Evolutionary conservation across 305 asterid genomes (phyloP).

Genomic region (Fraxinus floribunda): DNA sequence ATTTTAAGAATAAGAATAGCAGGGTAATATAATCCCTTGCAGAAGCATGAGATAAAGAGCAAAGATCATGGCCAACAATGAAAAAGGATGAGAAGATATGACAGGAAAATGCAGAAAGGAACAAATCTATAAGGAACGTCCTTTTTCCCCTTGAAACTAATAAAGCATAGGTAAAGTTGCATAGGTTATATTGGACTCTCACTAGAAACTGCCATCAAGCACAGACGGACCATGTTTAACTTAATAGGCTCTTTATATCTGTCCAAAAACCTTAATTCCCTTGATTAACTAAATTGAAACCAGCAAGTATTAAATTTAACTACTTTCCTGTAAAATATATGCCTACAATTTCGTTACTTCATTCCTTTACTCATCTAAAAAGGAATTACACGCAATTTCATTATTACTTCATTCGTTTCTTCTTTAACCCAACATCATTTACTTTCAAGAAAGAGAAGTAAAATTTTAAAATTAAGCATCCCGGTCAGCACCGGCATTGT

Average conservation of each 20-base stretch:
- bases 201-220: background rate
- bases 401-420: background rate
- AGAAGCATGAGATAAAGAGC: constrained; percentile 19
- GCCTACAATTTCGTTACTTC: background rate
- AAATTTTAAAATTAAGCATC: background rate
- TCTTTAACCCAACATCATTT: background rate
- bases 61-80: background rate
- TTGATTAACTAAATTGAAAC: background rate
- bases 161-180: background rate
- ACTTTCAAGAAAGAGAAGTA: background rate
- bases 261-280: background rate
- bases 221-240: background rate
- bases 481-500: background rate
- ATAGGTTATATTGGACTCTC: background rate
- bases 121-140: background rate
- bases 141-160: background rate
- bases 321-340: background rate
- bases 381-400: background rate
- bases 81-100: background rate
- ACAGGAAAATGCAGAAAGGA: background rate
- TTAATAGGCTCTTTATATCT: background rate
- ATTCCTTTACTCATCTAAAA: background rate
- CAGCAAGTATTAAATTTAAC: background rate
- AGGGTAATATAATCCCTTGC: background rate
- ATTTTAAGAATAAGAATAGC: constrained; percentile 2